phyloP scores from a whole-genome alignment of 345 rosid species.

The Acer negundo region DNA sequence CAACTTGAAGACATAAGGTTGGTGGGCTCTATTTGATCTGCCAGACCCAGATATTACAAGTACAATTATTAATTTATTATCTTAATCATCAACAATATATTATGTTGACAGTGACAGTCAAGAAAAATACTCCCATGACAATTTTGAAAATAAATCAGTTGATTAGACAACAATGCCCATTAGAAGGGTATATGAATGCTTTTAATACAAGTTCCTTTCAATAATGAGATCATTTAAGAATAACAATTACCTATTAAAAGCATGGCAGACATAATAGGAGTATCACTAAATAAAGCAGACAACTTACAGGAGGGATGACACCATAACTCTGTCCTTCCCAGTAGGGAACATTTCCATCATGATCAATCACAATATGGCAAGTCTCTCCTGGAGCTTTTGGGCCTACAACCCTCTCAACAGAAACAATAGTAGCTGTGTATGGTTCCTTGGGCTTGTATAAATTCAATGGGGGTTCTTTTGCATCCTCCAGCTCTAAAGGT shows the following conservation, averaged over 20 bases:
- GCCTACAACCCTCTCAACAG: constrained; percentile 93
- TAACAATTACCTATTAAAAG: neutral
- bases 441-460: constrained; percentile 84
- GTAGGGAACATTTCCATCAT: constrained; percentile 89
- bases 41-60: neutral
- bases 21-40: neutral
- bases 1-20: neutral
- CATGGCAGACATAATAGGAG: neutral
- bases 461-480: constrained; percentile 80
- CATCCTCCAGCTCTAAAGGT: constrained; percentile 74
- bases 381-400: constrained; percentile 97
- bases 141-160: neutral
- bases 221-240: neutral
- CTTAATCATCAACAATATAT: constrained; percentile 4
- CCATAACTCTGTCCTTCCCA: constrained; percentile 99
- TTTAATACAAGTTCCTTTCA: neutral
- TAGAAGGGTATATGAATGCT: neutral
- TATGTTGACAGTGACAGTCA: neutral
- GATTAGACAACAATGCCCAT: neutral
- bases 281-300: neutral
- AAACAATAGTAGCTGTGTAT: constrained; percentile 89
- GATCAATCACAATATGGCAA: constrained; percentile 95
- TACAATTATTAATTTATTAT: neutral
- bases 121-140: neutral
- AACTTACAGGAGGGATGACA: constrained; percentile 96